Percentiles rank a stretch among this genome's conserved stretches.
Evolutionary conservation across 192 early-diverging fungal species (phyloP).

Genomic region (Backusella circina): DNA sequence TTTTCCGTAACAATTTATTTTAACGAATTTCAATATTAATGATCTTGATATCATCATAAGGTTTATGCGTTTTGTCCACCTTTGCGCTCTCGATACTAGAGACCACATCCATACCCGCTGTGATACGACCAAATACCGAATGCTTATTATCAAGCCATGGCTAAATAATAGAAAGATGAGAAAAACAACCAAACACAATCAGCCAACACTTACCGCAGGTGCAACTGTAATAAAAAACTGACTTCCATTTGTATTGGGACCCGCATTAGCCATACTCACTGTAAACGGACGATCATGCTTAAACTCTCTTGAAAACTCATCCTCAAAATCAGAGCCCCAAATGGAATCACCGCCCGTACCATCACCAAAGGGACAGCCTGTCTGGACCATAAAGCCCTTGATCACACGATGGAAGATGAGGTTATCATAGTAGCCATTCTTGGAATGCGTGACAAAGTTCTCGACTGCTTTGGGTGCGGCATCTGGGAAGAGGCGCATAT

Average conservation of each 20-base stretch:
- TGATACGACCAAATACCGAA: conserved; percentile 90
- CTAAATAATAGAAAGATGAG: conserved; percentile 33
- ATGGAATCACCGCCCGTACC: conserved; percentile 94
- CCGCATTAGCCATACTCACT: conserved; percentile 94
- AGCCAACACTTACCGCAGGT: conserved; percentile 65
- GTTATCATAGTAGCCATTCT: conserved; percentile 87
- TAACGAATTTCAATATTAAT: conserved; percentile 74
- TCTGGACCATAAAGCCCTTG: conserved; percentile 97
- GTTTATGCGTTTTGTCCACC: conserved; percentile 87
- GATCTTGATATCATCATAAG: conserved; percentile 78
- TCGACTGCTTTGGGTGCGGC: conserved; percentile 91
- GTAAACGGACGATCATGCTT: conserved; percentile 89
- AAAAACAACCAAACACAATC: neutral
- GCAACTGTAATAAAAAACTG: conserved; percentile 97
- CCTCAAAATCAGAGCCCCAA: conserved; percentile 92
- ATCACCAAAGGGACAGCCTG: conserved; percentile 84
- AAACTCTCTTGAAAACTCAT: conserved; percentile 80
- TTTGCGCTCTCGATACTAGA: conserved; percentile 80
- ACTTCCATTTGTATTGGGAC: conserved; percentile 83
- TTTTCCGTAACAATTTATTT: neutral
- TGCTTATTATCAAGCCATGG: conserved; percentile 98
- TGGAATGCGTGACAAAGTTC: conserved; percentile 87
- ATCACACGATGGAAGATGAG: conserved; percentile 97
- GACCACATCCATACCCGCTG: conserved; percentile 90
- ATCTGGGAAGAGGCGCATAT: conserved; percentile 84